Evolutionary conservation across 1,284 basidiomycete genomes (phyloP), one percentile per base, ranked within the genome.

Genomic region (Caloboletus firmus): DNA sequence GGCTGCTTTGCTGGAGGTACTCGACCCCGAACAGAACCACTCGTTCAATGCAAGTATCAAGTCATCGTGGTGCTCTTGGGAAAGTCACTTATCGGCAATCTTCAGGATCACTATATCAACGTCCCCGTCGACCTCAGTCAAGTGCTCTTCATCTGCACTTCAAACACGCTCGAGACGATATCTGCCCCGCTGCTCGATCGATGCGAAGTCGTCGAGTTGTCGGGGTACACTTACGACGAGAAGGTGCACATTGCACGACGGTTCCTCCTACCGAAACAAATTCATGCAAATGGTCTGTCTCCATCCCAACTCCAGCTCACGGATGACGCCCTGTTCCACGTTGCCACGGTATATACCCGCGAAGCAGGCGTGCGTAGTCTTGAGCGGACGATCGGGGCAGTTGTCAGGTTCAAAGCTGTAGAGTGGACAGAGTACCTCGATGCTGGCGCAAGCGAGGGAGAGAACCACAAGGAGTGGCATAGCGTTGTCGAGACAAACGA

Each of bases 321-420:
- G 0, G 89, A 94, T 54, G 79, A 83, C 3, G 84, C 88, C 1
- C 69, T 95, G 34, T 72, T 86, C 57, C 80, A 83, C 50, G 79
- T 95, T 49, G 87, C 88, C 31, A 89, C 85, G 13, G 75, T 81
- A 26, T 95, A 94, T 66, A 95, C 93, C 1, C 80, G 87, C 11
- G 91, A 97, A 72, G 94, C 95, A 0, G 95, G 95, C 30, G 95
- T 98, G n/a, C 83, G 95, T 30, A 87, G 85, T 28, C 80, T 98
- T 12, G 95, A 98, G 67, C 82, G 95, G 6, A 84, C 91, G 12
- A 87, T 98, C 44, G 93, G 91, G 10, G 83, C 87, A 18, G 83
- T 98, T 18, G 90, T 91, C 32, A 77, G 95, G 20, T 87, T 82
- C 59, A 95, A 95, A 65, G 93, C 91, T 0, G 93, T 95, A 17